Evolutionary conservation across 441 rosid species (phyloP).

Genomic region (Mallotus japonicus): DNA sequence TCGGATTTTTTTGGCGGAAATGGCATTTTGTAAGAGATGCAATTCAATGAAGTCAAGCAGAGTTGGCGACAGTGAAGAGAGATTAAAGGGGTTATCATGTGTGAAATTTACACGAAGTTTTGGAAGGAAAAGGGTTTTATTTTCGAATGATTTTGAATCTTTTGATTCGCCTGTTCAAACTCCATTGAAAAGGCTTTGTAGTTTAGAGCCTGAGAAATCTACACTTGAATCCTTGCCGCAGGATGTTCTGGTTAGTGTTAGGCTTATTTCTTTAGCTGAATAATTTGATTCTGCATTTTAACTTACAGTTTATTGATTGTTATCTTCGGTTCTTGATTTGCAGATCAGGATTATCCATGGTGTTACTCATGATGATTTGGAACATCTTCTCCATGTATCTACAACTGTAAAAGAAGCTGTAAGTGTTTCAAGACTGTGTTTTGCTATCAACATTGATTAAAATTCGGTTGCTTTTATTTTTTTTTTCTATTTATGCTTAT

Average conservation of each 20-base stretch:
- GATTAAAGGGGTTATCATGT: slow-evolving; percentile 34
- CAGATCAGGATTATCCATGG: slow-evolving; percentile 69
- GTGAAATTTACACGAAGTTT: slow-evolving; percentile 50
- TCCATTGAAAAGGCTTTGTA: slow-evolving; percentile 59
- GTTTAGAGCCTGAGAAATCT: slow-evolving; percentile 35
- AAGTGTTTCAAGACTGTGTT: slow-evolving; percentile 27
- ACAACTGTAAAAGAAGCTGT: slow-evolving; percentile 77
- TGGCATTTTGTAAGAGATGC: slow-evolving; percentile 44
- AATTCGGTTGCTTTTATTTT: not conserved
- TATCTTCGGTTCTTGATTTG: not conserved
- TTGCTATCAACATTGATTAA: not conserved
- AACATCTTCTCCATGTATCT: slow-evolving; percentile 60
- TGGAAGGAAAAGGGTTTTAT: slow-evolving; percentile 74
- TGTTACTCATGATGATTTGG: slow-evolving; percentile 73
- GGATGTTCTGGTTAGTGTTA: slow-evolving; percentile 61
- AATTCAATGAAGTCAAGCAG: slow-evolving; percentile 35
- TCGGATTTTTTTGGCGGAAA: not conserved
- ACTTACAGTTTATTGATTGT: not conserved
- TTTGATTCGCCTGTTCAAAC: slow-evolving; percentile 9
- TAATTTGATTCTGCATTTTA: not conserved
- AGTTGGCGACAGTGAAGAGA: slow-evolving; percentile 31
- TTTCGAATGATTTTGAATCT: slow-evolving; percentile 30
- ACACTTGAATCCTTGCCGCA: slow-evolving; percentile 64
- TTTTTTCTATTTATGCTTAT: not conserved
- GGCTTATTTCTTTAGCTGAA: not conserved